Percentiles rank a stretch among this genome's conserved stretches.
Evolutionary conservation across 2,329 filamentous ascomycete species (phyloP).

Genomic region (Huntiella abstrusa): DNA sequence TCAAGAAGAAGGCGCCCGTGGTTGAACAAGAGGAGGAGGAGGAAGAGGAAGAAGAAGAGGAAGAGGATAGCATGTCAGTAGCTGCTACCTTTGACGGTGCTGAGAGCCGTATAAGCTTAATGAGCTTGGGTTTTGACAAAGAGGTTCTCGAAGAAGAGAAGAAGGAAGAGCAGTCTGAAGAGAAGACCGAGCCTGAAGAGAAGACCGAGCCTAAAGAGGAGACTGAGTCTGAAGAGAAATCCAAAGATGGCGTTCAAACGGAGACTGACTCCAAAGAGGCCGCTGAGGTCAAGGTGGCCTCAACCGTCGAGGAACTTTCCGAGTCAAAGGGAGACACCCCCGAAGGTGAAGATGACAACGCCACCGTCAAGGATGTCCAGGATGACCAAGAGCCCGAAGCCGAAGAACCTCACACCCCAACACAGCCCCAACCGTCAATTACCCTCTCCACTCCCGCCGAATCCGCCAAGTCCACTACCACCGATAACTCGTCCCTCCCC

Average conservation of each 20-base stretch:
- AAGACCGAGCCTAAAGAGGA: too few relatives aligned
- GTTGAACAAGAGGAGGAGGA: not conserved
- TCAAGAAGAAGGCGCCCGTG: too few relatives aligned
- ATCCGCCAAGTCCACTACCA: constrained; percentile 20
- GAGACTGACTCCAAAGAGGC: not conserved
- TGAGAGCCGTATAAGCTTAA: constrained; percentile 6
- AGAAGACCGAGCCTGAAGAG: not conserved
- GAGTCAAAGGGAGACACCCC: constrained; percentile 8
- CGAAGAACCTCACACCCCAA: constrained; percentile 7
- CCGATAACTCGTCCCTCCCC: constrained; percentile 18
- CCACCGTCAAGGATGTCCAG: constrained; percentile 1
- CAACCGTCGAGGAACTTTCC: not conserved
- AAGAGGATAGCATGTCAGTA: constrained; percentile 32
- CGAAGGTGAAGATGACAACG: constrained; percentile 11
- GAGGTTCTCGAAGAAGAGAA: constrained; percentile 8
- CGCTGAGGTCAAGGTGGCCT: constrained; percentile 8
- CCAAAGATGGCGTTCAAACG: constrained; percentile 8
- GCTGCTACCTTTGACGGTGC: constrained; percentile 36
- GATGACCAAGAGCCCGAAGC: not conserved
- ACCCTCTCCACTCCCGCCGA: constrained; percentile 19
- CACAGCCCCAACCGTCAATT: constrained; percentile 8
- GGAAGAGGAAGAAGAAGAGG: constrained; percentile 7
- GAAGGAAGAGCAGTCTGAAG: not conserved
- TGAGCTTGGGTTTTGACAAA: not conserved
- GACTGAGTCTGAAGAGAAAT: not conserved